Evolutionary conservation across 371 early-diverging fungal genomes (phyloP).

Genomic region (Saksenaea oblongispora): DNA sequence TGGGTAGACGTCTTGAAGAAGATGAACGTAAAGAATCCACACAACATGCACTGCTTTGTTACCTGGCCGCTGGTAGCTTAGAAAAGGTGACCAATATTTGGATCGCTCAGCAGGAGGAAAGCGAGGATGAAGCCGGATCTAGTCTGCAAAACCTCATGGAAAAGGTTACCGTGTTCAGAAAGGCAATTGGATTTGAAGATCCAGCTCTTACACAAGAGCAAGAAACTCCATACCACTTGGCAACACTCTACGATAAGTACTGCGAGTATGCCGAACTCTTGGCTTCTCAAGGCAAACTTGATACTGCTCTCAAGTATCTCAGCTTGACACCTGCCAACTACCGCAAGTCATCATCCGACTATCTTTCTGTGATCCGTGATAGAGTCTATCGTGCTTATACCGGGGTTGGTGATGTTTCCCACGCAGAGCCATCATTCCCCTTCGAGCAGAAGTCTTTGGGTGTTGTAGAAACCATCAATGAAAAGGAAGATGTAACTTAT

Average conservation of each 20-base stretch:
- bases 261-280: constrained; percentile 84
- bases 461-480: constrained; percentile 16
- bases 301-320: constrained; percentile 75
- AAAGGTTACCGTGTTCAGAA: constrained; percentile 89
- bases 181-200: constrained; percentile 79
- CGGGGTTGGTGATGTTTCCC: constrained; percentile 31
- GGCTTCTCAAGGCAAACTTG: constrained; percentile 75
- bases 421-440: constrained; percentile 61
- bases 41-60: constrained; percentile 84
- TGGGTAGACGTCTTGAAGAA: constrained; percentile 72
- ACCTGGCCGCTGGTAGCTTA: constrained; percentile 87
- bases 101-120: constrained; percentile 53
- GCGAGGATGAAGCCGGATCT: constrained; percentile 9
- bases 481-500: constrained; percentile 10
- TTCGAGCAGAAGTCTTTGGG: constrained; percentile 30
- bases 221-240: constrained; percentile 58
- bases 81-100: constrained; percentile 86
- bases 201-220: constrained; percentile 43
- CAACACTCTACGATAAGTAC: constrained; percentile 82
- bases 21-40: constrained; percentile 21
- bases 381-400: constrained; percentile 62
- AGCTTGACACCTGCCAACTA: constrained; percentile 70
- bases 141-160: constrained; percentile 83
- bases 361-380: constrained; percentile 71
- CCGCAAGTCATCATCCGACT: constrained; percentile 51